Evolutionary conservation across 176 grass and related monocot genomes (phyloP), one percentile per base, ranked within the genome.

Genomic region (Musa itinerans): DNA sequence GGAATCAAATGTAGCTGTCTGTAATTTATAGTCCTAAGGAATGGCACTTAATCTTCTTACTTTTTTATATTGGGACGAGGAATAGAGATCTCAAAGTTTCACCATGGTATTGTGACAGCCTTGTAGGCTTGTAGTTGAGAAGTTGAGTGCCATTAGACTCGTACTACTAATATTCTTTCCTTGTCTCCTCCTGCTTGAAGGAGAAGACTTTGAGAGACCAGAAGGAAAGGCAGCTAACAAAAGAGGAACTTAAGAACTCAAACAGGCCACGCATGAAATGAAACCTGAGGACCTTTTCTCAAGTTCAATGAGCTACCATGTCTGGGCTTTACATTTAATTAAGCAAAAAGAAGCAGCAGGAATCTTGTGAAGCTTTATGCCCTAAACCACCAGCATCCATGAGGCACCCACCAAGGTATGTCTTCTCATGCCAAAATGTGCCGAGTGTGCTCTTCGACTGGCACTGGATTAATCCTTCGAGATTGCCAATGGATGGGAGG

Each of bases 381-480:
- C 25, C 73, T 74, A 58, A 53, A 74, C 53, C 73, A 74, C 73
- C 53, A 61, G 73, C 73, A 74, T 74, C 73, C 54, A 48, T 59
- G 24, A 58, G 24, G 14, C 24, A n/a, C 3, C 73, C 73, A 74
- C 73, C 25, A 74, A 34, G 10, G 9, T 23, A 74, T 74, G 73
- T 74, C 73, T 59, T 58, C 54, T 59, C 15, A 10, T 48, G 24
- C 26, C 25, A 17, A 49, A 58, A 58, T 17, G 27, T 26, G 48
- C 73, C 73, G 59, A 59, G 26, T 70, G 68, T 70, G 34, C 68
- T 19, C 63, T 15, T 70, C 7, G 1, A 34, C 10, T 68, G 34
- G 9, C 43, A 50, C 9, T 70, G 43, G 34, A 70, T 49, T n/a
- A 51, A 69, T 50, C 68, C 34, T 2, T 25, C 34, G 4, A 8